Conservation (phyloP, 257 asterid genomes). For the Marsdenia floribunda region DNA sequence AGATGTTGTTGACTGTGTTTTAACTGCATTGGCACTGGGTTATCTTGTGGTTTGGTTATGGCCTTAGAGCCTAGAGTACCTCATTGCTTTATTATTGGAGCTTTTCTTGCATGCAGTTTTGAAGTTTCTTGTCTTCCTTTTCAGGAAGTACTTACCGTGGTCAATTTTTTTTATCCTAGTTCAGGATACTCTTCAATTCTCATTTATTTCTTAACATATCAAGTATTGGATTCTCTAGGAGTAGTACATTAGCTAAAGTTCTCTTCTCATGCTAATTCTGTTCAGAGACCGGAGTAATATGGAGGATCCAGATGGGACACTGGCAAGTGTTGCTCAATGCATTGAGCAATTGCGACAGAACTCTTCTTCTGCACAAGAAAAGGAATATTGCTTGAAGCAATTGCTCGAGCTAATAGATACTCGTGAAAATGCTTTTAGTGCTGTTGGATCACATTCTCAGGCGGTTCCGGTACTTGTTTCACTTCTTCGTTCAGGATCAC, state of each 20-base stretch:
- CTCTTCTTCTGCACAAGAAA: conserved; percentile 76
- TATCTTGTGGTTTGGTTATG: background rate
- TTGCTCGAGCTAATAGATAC: conserved; percentile 75
- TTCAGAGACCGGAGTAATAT: conserved; percentile 88
- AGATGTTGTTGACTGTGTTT: background rate
- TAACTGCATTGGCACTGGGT: background rate
- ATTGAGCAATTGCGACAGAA: conserved; percentile 90
- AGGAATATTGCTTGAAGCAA: conserved; percentile 73
- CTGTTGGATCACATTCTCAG: conserved; percentile 98
- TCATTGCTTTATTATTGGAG: background rate
- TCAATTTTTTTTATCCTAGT: conserved; percentile 2
- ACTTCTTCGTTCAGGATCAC: conserved; percentile 91
- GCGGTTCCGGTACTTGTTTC: conserved; percentile 99
- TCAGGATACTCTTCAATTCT: background rate
- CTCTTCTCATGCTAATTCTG: conserved; percentile 6
- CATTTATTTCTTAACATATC: conserved; percentile 2
- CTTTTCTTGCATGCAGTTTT: background rate
- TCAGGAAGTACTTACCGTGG: background rate
- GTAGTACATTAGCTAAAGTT: background rate
- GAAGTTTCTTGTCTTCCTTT: background rate
- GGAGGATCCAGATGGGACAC: conserved; percentile 98
- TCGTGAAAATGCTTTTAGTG: conserved; percentile 86
- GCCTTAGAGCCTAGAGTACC: background rate
- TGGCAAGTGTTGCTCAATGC: conserved; percentile 96
- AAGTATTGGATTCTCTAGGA: background rate